Percentiles rank a stretch among this genome's conserved stretches.
Evolutionary conservation across 2,329 filamentous ascomycete species (phyloP).

Genomic region (Metarhizium anisopliae): DNA sequence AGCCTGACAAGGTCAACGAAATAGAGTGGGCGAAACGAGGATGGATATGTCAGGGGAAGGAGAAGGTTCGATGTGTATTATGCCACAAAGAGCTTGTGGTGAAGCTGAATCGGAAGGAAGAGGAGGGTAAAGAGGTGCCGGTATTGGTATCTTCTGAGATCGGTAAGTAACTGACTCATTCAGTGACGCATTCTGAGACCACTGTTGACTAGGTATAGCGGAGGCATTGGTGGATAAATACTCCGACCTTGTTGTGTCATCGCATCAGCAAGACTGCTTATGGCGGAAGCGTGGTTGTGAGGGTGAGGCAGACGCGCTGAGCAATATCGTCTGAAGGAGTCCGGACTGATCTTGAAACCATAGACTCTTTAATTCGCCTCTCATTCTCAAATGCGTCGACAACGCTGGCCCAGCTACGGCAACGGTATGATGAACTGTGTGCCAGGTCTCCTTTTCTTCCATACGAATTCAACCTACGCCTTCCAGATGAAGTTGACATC

Average conservation of each 20-base stretch:
- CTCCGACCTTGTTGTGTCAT: slow-evolving; percentile 59
- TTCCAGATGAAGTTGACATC: slow-evolving; percentile 44
- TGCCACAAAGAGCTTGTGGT: slow-evolving; percentile 81
- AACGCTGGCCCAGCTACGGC: slow-evolving; percentile 48
- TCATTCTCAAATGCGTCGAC: slow-evolving; percentile 52
- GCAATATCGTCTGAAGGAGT: background rate
- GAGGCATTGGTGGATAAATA: slow-evolving; percentile 70
- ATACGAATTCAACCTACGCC: slow-evolving; percentile 51
- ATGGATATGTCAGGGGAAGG: slow-evolving; percentile 77
- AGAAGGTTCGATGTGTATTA: slow-evolving; percentile 76
- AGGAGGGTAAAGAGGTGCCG: slow-evolving; percentile 44
- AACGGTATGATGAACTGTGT: slow-evolving; percentile 57
- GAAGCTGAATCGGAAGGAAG: slow-evolving; percentile 56
- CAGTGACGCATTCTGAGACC: background rate
- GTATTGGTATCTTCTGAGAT: slow-evolving; percentile 53
- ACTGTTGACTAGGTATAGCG: slow-evolving; percentile 27
- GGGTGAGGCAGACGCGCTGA: slow-evolving; percentile 37
- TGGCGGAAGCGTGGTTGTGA: slow-evolving; percentile 88
- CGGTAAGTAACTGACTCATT: slow-evolving; percentile 17
- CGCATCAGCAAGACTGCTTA: slow-evolving; percentile 72
- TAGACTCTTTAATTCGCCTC: slow-evolving; percentile 51
- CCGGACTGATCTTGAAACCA: background rate
- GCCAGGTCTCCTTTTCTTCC: slow-evolving; percentile 46
- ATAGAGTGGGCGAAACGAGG: slow-evolving; percentile 91
- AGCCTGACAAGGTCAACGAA: slow-evolving; percentile 77